Conservation (phyloP, 2,329 filamentous ascomycete genomes). For the Capronia epimyces region DNA sequence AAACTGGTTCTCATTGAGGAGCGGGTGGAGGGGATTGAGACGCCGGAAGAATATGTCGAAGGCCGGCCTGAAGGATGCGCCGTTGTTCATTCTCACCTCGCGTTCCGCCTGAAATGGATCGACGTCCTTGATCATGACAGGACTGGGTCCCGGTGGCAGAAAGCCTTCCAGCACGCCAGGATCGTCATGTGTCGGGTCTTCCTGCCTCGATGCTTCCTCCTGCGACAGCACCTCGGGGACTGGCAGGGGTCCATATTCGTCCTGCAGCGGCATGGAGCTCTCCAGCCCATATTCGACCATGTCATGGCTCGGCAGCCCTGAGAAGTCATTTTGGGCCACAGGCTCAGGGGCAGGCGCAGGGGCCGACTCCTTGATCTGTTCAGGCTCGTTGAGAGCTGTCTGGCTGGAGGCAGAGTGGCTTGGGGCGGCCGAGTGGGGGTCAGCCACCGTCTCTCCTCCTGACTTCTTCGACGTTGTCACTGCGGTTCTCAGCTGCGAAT, state of each 20-base stretch:
- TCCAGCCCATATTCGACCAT: too few relatives aligned
- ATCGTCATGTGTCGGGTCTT: too few relatives aligned
- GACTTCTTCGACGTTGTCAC: not conserved
- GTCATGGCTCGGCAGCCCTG: too few relatives aligned
- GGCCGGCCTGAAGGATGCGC: not conserved
- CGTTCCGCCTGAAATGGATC: not conserved
- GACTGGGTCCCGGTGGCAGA: not conserved
- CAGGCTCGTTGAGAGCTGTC: too few relatives aligned
- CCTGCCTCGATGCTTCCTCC: too few relatives aligned
- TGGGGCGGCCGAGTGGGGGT: not conserved
- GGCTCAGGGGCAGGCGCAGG: too few relatives aligned
- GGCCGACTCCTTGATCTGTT: too few relatives aligned
- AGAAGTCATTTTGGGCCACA: too few relatives aligned
- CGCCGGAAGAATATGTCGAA: not conserved
- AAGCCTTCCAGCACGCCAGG: not conserved
- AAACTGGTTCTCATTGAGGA: not conserved
- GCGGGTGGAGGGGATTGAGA: not conserved
- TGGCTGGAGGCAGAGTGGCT: not conserved
- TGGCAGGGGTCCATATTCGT: too few relatives aligned
- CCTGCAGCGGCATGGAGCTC: too few relatives aligned
- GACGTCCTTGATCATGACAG: not conserved
- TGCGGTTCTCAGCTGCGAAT: not conserved
- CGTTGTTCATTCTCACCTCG: not conserved
- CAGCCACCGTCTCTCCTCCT: too few relatives aligned
- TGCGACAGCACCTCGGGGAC: too few relatives aligned